These are phyloP conservation scores for Alternaria angustiovoidea DNA, from an alignment of 2,329 filamentous ascomycete species.

Conservation along the genomic window DNA sequence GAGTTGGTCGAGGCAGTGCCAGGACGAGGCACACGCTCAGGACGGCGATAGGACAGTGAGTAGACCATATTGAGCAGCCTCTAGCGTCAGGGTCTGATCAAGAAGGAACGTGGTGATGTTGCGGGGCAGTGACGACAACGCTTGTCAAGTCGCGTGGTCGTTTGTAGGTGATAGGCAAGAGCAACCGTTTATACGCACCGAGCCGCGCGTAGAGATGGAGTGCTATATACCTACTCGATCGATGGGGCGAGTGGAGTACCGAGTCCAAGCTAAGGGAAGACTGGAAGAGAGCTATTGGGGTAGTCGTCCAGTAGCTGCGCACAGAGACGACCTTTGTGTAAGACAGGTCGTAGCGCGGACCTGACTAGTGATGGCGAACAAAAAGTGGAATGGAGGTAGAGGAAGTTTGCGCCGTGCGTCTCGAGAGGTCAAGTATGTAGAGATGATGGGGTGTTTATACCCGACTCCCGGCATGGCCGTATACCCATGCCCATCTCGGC, in stretches of 20 bases:
- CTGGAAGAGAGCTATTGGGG: not conserved
- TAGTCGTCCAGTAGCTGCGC: conserved; percentile 3
- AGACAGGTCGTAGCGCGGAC: not conserved
- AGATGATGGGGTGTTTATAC: not conserved
- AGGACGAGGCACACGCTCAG: conserved; percentile 41
- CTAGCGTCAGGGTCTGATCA: conserved; percentile 5
- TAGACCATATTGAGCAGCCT: conserved; percentile 55
- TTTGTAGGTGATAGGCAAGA: conserved; percentile 9
- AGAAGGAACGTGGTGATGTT: conserved; percentile 6
- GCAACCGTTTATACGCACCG: not conserved
- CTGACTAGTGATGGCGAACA: not conserved
- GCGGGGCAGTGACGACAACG: conserved; percentile 12
- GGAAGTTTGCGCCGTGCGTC: conserved; percentile 1
- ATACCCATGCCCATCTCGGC: not conserved
- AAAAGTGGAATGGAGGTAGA: not conserved
- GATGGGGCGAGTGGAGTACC: not conserved
- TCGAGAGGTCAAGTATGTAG: not conserved
- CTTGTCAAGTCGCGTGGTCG: conserved; percentile 13
- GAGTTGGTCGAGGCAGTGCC: conserved; percentile 42
- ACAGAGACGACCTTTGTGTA: not conserved
- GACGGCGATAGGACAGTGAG: conserved; percentile 57
- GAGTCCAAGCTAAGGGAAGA: not conserved
- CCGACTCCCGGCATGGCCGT: not conserved
- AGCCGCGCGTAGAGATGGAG: conserved; percentile 9
- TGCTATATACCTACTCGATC: conserved; percentile 8